phyloP scores from a whole-genome alignment of 306 rosid genomes.

The Malus orientalis region DNA sequence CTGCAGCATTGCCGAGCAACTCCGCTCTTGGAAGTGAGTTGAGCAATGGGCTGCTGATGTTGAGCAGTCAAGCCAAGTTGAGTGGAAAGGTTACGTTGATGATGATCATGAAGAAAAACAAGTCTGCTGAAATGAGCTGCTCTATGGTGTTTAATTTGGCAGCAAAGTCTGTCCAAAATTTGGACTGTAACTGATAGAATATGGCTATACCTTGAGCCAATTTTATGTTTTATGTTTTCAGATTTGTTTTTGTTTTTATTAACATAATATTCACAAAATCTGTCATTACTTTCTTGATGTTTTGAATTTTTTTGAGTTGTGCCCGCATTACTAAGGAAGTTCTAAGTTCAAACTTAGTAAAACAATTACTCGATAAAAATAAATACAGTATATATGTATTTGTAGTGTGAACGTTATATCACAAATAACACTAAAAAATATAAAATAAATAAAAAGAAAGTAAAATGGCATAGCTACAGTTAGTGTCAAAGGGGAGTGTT shows the following conservation, averaged over 20 bases:
- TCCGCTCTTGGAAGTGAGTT: constrained; percentile 14
- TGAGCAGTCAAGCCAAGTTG: constrained; percentile 12
- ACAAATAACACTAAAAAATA: background rate
- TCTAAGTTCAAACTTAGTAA: no score
- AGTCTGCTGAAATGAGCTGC: constrained; percentile 19
- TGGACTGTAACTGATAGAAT: background rate
- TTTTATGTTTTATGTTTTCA: background rate
- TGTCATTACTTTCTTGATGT: background rate
- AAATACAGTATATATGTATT: no score
- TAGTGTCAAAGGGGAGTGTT: background rate
- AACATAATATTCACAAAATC: background rate
- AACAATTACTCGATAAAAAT: no score
- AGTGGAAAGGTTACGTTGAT: constrained; percentile 21
- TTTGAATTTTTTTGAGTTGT: no score
- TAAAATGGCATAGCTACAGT: background rate
- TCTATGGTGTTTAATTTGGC: constrained; percentile 13
- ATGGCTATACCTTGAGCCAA: background rate
- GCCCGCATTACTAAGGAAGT: background rate
- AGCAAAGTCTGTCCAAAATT: background rate
- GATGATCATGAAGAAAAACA: constrained; percentile 19
- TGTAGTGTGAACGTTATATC: no score
- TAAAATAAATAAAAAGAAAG: background rate
- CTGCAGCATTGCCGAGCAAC: background rate
- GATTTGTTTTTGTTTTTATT: background rate
- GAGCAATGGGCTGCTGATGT: constrained; percentile 2